These are phyloP conservation scores for Medicago ruthenica DNA, from an alignment of 306 rosid species.

Conservation along the genomic window DNA sequence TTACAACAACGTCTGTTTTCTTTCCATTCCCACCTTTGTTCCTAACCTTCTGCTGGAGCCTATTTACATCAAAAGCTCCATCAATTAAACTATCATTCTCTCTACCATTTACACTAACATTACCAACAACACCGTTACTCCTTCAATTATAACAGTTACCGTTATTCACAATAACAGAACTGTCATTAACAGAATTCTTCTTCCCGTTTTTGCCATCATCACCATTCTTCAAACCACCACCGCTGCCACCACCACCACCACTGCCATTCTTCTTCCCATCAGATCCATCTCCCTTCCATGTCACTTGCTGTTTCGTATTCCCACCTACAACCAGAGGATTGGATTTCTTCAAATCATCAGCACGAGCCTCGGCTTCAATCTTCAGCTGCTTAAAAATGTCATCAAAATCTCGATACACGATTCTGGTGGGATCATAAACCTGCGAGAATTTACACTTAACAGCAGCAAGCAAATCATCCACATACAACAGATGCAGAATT, in stretches of 20 bases:
- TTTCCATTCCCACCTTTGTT: slow-evolving; percentile 77
- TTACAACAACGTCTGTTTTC: slow-evolving; percentile 54
- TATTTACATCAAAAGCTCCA: slow-evolving; percentile 99
- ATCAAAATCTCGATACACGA: slow-evolving; percentile 70
- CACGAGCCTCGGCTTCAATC: slow-evolving; percentile 88
- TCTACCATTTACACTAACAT: slow-evolving; percentile 56
- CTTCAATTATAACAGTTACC: slow-evolving; percentile 56
- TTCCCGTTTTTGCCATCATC: slow-evolving; percentile 47
- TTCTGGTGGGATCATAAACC: slow-evolving; percentile 71
- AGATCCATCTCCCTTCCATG: slow-evolving; percentile 59
- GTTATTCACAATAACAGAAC: slow-evolving; percentile 48
- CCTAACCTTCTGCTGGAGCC: slow-evolving; percentile 84
- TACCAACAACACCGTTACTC: slow-evolving; percentile 28
- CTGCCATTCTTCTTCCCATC: slow-evolving; percentile 55
- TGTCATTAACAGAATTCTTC: slow-evolving; percentile 69
- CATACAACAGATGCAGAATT: slow-evolving; percentile 81
- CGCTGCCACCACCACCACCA: too few species aligned
- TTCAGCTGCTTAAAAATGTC: slow-evolving; percentile 68
- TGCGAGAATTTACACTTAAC: slow-evolving; percentile 74
- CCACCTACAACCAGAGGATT: slow-evolving; percentile 44
- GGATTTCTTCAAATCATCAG: slow-evolving; percentile 76
- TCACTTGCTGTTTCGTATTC: slow-evolving; percentile 56
- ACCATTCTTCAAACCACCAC: slow-evolving; percentile 50
- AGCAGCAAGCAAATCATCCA: slow-evolving; percentile 79
- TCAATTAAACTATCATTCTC: slow-evolving; percentile 72